A percentile compares a stretch with the other conserved stretches of the same genome.
phyloP scores from a whole-genome alignment of 768 basidiomycete genomes.

The Kwoniella mangroviensis region DNA sequence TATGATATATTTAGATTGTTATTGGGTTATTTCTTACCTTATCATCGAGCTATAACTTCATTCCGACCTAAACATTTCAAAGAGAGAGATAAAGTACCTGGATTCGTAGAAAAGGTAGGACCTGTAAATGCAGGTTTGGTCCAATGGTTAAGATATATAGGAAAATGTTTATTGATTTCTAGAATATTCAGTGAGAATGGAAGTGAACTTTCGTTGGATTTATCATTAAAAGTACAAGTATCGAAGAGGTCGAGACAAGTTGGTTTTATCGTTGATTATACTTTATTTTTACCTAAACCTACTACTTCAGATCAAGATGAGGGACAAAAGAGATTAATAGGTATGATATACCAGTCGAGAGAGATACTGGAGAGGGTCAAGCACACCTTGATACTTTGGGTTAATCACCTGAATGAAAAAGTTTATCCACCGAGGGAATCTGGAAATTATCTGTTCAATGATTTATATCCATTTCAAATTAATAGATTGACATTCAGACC shows the following conservation, averaged over 20 bases:
- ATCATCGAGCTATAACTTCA: not conserved
- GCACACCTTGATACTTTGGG: not conserved
- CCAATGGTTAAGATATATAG: slow-evolving; percentile 16
- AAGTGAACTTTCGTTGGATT: not conserved
- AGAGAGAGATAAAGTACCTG: not conserved
- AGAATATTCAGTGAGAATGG: slow-evolving; percentile 11
- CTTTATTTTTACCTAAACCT: slow-evolving; percentile 14
- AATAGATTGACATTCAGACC: slow-evolving; percentile 11
- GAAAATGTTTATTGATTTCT: slow-evolving; percentile 10
- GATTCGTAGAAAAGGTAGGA: not conserved
- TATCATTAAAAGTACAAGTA: not conserved
- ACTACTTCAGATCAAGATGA: not conserved
- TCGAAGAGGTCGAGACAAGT: not conserved
- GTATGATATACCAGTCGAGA: not conserved
- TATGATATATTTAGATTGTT: not conserved
- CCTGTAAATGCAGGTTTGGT: not conserved
- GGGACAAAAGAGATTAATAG: not conserved
- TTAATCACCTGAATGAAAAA: slow-evolving; percentile 3
- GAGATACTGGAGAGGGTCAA: not conserved
- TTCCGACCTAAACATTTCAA: not conserved
- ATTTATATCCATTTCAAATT: slow-evolving; percentile 7
- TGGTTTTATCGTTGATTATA: slow-evolving; percentile 15
- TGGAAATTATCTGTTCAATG: not conserved
- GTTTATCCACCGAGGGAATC: slow-evolving; percentile 2
- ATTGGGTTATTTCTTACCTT: slow-evolving; percentile 11